Evolutionary conservation across 176 grass and related monocot genomes (phyloP).

Genomic region (Elaeis guineensis): DNA sequence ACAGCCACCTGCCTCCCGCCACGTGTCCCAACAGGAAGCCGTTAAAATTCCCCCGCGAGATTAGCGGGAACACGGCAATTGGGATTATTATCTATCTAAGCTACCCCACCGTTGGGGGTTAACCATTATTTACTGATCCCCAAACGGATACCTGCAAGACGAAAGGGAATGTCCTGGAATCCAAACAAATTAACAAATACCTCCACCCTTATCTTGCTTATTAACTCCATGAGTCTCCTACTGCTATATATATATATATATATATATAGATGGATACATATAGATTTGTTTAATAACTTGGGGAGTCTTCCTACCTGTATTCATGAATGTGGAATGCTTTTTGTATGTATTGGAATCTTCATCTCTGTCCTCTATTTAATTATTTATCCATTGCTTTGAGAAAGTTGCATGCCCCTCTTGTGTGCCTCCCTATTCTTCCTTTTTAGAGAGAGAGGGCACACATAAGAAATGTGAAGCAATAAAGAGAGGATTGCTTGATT

Average conservation of each 20-base stretch:
- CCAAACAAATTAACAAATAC: too few relatives aligned
- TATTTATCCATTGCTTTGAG: too few relatives aligned
- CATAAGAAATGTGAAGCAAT: conserved; percentile 8
- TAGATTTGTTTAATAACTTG: background rate
- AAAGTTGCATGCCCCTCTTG: too few relatives aligned
- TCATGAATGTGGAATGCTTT: conserved; percentile 24
- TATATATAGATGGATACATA: background rate
- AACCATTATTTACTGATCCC: conserved; percentile 54
- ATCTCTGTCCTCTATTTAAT: conserved; percentile 12
- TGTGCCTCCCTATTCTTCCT: background rate
- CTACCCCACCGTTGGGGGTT: too few relatives aligned
- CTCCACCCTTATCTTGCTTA: too few relatives aligned
- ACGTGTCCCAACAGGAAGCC: conserved; percentile 21
- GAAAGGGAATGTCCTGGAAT: conserved; percentile 35
- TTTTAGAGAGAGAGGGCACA: conserved; percentile 2
- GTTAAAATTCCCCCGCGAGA: conserved; percentile 8
- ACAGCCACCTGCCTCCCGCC: background rate
- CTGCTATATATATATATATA: conserved; percentile 13
- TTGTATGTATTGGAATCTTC: conserved; percentile 42
- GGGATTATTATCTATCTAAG: too few relatives aligned
- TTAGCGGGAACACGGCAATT: conserved; percentile 14
- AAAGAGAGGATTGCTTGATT: conserved; percentile 18
- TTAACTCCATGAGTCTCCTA: background rate
- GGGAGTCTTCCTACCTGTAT: conserved; percentile 19
- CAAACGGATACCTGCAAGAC: conserved; percentile 45